Evolutionary conservation across 1,284 basidiomycete genomes (phyloP).

Genomic region (Ustilago sp.): DNA sequence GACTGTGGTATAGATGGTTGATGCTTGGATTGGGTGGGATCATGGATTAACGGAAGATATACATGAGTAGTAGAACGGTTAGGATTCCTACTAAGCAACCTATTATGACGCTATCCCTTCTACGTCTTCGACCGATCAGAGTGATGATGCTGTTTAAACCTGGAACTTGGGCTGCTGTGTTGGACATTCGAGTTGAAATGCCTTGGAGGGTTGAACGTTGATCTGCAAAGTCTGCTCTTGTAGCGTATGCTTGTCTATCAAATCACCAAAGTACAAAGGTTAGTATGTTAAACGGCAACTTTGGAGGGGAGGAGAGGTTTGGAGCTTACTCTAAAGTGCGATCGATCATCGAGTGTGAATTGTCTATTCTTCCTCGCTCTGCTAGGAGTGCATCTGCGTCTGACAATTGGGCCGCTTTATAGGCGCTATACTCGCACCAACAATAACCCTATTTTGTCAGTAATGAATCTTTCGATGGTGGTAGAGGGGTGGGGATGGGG

Average conservation of each 20-base stretch:
- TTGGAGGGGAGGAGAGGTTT: conserved; percentile 9
- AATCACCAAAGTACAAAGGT: not conserved
- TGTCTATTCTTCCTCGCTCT: conserved; percentile 89
- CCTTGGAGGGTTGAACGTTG: conserved; percentile 81
- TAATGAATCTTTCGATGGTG: too few relatives aligned
- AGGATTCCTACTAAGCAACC: conserved; percentile 88
- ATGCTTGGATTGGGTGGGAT: too few relatives aligned
- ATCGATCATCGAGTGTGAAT: conserved; percentile 93
- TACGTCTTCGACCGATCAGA: conserved; percentile 90
- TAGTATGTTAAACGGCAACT: too few relatives aligned
- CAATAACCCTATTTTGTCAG: not conserved
- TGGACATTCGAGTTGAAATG: conserved; percentile 84
- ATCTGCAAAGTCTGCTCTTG: conserved; percentile 89
- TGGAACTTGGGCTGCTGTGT: conserved; percentile 80
- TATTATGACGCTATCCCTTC: conserved; percentile 89
- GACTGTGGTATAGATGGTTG: too few relatives aligned
- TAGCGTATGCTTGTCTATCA: conserved; percentile 93
- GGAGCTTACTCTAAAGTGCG: conserved; percentile 80
- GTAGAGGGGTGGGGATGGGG: not conserved
- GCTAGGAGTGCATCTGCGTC: conserved; percentile 87
- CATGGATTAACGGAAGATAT: conserved; percentile 67
- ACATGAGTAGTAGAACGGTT: conserved; percentile 81
- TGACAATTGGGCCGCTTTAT: conserved; percentile 79
- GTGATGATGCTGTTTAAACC: conserved; percentile 90
- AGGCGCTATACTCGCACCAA: conserved; percentile 71